These are phyloP conservation scores for Cutaneotrichosporon curvatum DNA, from an alignment of 1,284 basidiomycete species.

Conservation along the genomic window DNA sequence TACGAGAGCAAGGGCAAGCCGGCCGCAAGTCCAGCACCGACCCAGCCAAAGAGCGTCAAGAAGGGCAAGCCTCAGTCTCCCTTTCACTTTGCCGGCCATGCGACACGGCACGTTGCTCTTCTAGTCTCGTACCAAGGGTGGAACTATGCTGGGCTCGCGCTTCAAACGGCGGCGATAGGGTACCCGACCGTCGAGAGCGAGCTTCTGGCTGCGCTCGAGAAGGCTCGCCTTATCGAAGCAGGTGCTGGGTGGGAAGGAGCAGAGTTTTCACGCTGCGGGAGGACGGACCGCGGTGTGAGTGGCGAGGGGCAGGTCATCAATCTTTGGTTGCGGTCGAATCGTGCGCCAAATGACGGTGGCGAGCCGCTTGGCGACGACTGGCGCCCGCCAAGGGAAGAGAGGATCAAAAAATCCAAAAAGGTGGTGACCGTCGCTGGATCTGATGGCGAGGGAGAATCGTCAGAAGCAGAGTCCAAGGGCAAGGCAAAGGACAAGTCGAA, in stretches of 20 bases:
- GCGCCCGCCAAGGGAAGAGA: conserved; percentile 12
- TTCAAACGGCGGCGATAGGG: conserved; percentile 55
- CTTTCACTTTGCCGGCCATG: conserved; percentile 58
- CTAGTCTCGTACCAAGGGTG: conserved; percentile 89
- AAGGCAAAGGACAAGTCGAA: conserved; percentile 4
- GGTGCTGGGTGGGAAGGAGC: conserved; percentile 72
- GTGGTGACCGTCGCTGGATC: not conserved
- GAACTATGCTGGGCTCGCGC: conserved; percentile 84
- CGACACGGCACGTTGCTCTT: conserved; percentile 80
- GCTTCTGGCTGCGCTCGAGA: conserved; percentile 72
- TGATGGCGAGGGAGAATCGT: conserved; percentile 15
- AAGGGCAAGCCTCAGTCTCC: conserved; percentile 17
- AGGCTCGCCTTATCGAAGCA: conserved; percentile 66
- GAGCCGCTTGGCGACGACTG: conserved; percentile 24
- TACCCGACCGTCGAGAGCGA: conserved; percentile 87
- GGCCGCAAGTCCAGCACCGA: not conserved
- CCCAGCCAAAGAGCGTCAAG: conserved; percentile 5
- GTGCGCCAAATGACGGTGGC: conserved; percentile 29
- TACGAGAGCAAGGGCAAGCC: conserved; percentile 48
- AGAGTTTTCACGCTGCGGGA: conserved; percentile 82
- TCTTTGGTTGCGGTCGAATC: conserved; percentile 70
- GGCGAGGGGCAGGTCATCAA: conserved; percentile 91
- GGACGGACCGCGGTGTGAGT: conserved; percentile 92
- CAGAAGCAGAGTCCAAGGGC: conserved; percentile 8
- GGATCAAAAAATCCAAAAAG: not conserved